These are phyloP conservation scores for Cymbopogon flexuosus DNA, from an alignment of 202 grass and related monocot genomes.

Conservation along the genomic window DNA sequence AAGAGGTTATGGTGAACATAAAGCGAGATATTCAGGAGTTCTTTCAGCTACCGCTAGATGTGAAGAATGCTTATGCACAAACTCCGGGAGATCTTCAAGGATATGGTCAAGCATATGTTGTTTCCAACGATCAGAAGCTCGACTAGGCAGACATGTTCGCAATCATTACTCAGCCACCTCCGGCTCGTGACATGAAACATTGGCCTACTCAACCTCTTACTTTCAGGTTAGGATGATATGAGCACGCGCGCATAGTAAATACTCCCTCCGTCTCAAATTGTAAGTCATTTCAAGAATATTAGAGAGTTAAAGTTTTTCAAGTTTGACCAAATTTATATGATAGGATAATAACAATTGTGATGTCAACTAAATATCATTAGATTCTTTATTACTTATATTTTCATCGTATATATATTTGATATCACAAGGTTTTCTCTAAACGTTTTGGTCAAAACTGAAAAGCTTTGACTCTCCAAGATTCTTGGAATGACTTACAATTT, in stretches of 20 bases:
- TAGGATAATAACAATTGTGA: too few relatives aligned
- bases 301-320: too few relatives aligned
- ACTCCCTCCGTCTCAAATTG: too few relatives aligned
- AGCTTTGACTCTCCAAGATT: too few relatives aligned
- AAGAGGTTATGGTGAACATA: slow-evolving; percentile 23
- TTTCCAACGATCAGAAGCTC: slow-evolving; percentile 26
- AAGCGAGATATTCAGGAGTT: slow-evolving; percentile 24
- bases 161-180: slow-evolving; percentile 30
- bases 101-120: slow-evolving; percentile 43
- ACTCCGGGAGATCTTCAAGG: slow-evolving; percentile 38
- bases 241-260: background rate
- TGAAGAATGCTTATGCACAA: slow-evolving; percentile 37
- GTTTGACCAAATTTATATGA: too few relatives aligned
- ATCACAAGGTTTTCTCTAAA: too few relatives aligned
- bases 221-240: slow-evolving; percentile 30
- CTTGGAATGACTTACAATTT: too few relatives aligned
- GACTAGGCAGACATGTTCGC: slow-evolving; percentile 34
- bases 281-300: too few relatives aligned
- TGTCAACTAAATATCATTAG: too few relatives aligned
- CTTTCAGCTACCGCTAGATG: slow-evolving; percentile 34
- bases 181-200: slow-evolving; percentile 32
- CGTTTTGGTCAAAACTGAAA: too few relatives aligned
- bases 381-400: too few relatives aligned
- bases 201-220: slow-evolving; percentile 38
- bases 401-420: too few relatives aligned